These are phyloP conservation scores for Solanum corneliomulleri DNA, from an alignment of 257 asterid genomes.

Conservation along the genomic window DNA sequence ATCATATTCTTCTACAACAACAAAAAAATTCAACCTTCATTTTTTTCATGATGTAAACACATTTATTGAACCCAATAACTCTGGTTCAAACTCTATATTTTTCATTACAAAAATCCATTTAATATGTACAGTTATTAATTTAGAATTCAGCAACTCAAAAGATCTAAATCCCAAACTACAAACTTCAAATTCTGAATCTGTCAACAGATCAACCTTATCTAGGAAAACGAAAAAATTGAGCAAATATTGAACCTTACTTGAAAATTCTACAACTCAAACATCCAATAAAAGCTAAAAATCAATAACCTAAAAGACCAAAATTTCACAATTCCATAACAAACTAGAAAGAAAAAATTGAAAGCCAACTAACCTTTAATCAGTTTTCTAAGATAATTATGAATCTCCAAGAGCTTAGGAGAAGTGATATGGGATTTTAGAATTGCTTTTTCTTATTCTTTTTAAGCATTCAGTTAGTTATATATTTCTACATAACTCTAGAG, in stretches of 20 bases:
- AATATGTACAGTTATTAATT: not conserved
- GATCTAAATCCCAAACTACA: not conserved
- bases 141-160: not conserved
- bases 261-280: not conserved
- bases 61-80: not conserved
- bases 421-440: not conserved
- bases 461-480: not conserved
- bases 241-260: not conserved
- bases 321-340: not conserved
- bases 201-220: not conserved
- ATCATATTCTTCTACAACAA: not conserved
- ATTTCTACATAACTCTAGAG: constrained; percentile 2
- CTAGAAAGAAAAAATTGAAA: not conserved
- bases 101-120: not conserved
- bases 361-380: constrained; percentile 6
- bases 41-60: not conserved
- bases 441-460: not conserved
- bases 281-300: not conserved
- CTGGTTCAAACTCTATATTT: not conserved
- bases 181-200: not conserved
- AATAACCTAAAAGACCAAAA: not conserved
- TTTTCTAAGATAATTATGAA: constrained; percentile 14
- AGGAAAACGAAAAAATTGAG: not conserved
- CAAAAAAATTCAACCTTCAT: not conserved
- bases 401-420: constrained; percentile 23